These are phyloP conservation scores for Misopates orontium DNA, from an alignment of 257 asterid species.

Conservation along the genomic window DNA sequence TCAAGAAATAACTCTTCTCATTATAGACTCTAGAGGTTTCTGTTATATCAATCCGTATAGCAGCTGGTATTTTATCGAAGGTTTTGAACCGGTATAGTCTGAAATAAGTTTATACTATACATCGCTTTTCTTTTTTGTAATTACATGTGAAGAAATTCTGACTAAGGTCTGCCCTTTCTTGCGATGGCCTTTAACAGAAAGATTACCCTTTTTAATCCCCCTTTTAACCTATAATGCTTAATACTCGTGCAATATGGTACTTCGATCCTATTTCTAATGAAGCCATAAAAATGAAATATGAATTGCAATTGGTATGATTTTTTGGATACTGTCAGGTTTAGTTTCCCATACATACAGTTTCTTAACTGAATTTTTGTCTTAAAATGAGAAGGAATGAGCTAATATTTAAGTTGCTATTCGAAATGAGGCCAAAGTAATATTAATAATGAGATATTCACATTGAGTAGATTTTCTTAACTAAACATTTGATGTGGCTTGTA, in stretches of 20 bases:
- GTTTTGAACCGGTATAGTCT: constrained; percentile 5
- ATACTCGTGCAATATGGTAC: background rate
- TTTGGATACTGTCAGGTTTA: background rate
- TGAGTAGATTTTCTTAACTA: background rate
- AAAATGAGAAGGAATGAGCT: background rate
- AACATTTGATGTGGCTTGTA: constrained; percentile 3
- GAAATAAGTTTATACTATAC: background rate
- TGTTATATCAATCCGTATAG: background rate
- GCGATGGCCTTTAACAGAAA: background rate
- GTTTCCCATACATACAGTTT: background rate
- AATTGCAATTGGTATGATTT: background rate
- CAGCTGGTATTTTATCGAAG: constrained; percentile 6
- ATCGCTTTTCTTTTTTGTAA: background rate
- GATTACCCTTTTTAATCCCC: background rate
- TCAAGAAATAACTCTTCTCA: background rate
- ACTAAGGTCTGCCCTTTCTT: background rate
- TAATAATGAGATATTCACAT: background rate
- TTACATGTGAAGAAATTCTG: background rate
- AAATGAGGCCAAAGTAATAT: background rate
- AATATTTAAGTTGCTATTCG: background rate
- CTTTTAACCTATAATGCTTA: background rate
- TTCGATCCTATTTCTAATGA: background rate
- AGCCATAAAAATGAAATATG: constrained; percentile 2
- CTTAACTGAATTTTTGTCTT: constrained; percentile 12
- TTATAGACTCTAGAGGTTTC: background rate